phyloP scores from a whole-genome alignment of 2,329 filamentous ascomycete species.

The Fusarium veterinarium region DNA sequence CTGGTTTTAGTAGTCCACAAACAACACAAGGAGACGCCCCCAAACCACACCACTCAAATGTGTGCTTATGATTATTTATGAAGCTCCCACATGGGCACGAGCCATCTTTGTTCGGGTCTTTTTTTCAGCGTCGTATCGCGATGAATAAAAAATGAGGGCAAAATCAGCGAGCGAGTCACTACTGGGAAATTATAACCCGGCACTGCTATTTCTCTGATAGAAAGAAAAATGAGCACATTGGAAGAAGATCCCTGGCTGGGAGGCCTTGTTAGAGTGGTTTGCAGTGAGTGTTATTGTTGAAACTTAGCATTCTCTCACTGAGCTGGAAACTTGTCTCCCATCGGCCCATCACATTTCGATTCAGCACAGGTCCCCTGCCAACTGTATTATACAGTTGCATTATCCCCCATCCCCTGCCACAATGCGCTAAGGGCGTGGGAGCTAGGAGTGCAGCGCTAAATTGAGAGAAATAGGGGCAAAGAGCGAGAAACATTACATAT shows the following conservation, averaged over 20 bases:
- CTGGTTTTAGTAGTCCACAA: constrained; percentile 36
- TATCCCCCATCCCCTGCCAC: constrained; percentile 25
- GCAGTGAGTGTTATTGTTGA: constrained; percentile 31
- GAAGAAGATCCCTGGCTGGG: constrained; percentile 10
- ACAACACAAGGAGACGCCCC: constrained; percentile 32
- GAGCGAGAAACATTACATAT: constrained; percentile 28
- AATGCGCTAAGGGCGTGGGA: constrained; percentile 23
- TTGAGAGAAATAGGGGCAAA: constrained; percentile 33
- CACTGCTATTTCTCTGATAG: neutral
- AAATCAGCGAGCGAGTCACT: constrained; percentile 2
- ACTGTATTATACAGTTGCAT: constrained; percentile 23
- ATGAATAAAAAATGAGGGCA: constrained; percentile 5
- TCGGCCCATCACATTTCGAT: constrained; percentile 44
- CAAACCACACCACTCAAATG: constrained; percentile 30
- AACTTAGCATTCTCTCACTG: constrained; percentile 27
- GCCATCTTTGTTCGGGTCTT: constrained; percentile 11
- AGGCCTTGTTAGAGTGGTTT: constrained; percentile 34
- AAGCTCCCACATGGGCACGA: constrained; percentile 14
- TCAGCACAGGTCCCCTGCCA: constrained; percentile 30
- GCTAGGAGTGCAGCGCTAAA: constrained; percentile 31
- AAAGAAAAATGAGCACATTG: constrained; percentile 5
- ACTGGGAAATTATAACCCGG: neutral
- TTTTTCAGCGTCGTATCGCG: constrained; percentile 1
- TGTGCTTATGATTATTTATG: constrained; percentile 21
- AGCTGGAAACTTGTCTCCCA: constrained; percentile 25